Evolutionary conservation across 441 rosid genomes (phyloP), one percentile per base, ranked within the genome.

Genomic region (Hura crepitans): DNA sequence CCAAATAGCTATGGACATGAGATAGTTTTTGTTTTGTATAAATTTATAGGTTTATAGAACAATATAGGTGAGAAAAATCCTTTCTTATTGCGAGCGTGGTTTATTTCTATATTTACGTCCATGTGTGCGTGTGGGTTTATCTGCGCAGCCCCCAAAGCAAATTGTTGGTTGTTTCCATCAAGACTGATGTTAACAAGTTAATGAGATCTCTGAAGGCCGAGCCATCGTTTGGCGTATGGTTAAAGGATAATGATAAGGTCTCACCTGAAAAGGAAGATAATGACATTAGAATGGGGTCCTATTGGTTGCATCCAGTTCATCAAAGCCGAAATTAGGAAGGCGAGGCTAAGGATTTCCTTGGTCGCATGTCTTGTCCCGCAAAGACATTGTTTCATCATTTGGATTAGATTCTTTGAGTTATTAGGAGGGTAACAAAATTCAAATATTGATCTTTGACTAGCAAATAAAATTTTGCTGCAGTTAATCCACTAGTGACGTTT

Each of bases 271-370:
- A 61, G 25, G n/a, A 39, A 5, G 50, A 57, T 22, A 35, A n/a
- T 72, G 49, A 54, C 46, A 30, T 22, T 56, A 18, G 20, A 28
- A 6, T 27, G 42, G 27, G 37, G 28, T n/a, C 37, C 39, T 35
- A 35, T 35, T 8, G 39, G 57, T 64, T 46, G 65, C 57, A 27
- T 55, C 64, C 75, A 64, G 69, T 55, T 56, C 55, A 45, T 45
- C 27, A 13, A 43, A 45, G 31, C 39, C 69, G 13, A 72, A 28
- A 20, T 45, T 28, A 6, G 6, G 54, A 18, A 28, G 31, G 42
- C 2, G 14, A 8, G 37, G 0, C 42, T 51, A 6, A 51, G 12
- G n/a, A 13, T n/a, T n/a, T 42, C 25, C 25, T 30, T 46, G 10
- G 13, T 35, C 54, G 6, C 54, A 12, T 2, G 2, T 25, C 45